Evolutionary conservation across 1,139 yeast species (phyloP).

Genomic region (Wickerhamiella pararugosa): DNA sequence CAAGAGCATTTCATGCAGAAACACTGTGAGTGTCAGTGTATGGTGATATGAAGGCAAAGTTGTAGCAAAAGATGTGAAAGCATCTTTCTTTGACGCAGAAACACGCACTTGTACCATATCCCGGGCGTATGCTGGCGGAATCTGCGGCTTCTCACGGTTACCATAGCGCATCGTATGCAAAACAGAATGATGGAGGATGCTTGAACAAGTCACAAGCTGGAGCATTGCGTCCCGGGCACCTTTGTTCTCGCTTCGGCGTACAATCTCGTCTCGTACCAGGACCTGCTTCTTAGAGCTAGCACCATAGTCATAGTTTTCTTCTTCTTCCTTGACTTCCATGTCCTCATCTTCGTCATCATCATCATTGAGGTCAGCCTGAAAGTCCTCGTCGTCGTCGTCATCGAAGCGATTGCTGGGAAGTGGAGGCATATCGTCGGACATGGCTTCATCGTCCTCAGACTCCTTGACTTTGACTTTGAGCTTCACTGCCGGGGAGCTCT

Average conservation of each 20-base stretch:
- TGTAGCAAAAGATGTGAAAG: slow-evolving; percentile 21
- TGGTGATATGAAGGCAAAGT: slow-evolving; percentile 23
- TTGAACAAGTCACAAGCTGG: slow-evolving; percentile 18
- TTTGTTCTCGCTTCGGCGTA: slow-evolving; percentile 19
- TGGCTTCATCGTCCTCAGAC: slow-evolving; percentile 10
- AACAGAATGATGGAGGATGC: slow-evolving; percentile 8
- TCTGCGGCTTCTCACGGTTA: slow-evolving; percentile 14
- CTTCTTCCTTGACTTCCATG: slow-evolving; percentile 6
- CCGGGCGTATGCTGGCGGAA: slow-evolving; percentile 15
- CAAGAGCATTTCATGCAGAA: slow-evolving; percentile 19
- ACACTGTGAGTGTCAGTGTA: slow-evolving; percentile 19
- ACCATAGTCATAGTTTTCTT: slow-evolving; percentile 1
- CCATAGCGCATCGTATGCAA: slow-evolving; percentile 17
- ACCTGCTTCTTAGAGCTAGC: slow-evolving; percentile 5
- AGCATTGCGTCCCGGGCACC: slow-evolving; percentile 20
- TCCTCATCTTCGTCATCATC: slow-evolving; percentile 16
- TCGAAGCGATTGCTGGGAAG: slow-evolving; percentile 11
- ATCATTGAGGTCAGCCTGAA: slow-evolving; percentile 16
- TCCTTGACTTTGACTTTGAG: slow-evolving; percentile 11
- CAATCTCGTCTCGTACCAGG: slow-evolving; percentile 15
- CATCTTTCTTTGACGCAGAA: slow-evolving; percentile 21
- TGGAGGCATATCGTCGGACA: slow-evolving; percentile 8
- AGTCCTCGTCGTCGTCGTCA: slow-evolving; percentile 18
- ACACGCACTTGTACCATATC: slow-evolving; percentile 20
- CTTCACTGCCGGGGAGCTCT: slow-evolving; percentile 7